phyloP scores from a whole-genome alignment of 1,284 basidiomycete genomes.

The Apiotrichum akiyoshidainum region DNA sequence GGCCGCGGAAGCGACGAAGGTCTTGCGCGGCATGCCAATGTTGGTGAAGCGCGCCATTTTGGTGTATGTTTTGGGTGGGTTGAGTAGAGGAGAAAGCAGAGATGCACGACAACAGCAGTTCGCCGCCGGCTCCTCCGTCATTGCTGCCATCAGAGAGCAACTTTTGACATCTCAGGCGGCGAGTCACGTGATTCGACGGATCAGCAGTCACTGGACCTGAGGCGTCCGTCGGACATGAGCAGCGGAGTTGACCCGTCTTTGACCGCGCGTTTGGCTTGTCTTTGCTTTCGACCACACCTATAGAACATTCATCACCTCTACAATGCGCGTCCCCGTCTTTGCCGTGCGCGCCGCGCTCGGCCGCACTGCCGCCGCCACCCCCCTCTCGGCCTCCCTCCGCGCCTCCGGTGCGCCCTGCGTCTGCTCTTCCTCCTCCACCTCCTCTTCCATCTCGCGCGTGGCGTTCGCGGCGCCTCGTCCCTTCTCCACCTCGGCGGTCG shows the following conservation, averaged over 20 bases:
- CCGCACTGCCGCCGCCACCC: not conserved
- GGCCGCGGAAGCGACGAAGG: slow-evolving; percentile 45
- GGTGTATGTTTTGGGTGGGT: not conserved
- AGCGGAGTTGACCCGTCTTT: no score
- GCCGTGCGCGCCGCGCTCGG: not conserved
- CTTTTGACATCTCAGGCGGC: not conserved
- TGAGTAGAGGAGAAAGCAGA: not conserved
- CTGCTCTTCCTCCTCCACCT: not conserved
- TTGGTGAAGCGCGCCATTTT: slow-evolving; percentile 51
- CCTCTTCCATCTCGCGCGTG: slow-evolving; percentile 9
- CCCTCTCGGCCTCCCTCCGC: not conserved
- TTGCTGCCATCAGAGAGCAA: no score
- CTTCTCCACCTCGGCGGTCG: slow-evolving; percentile 23
- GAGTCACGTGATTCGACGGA: slow-evolving; percentile 1
- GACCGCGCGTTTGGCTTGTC: no score
- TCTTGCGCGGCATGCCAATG: slow-evolving; percentile 49
- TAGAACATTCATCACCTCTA: not conserved
- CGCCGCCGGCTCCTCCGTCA: not conserved
- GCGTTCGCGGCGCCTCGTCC: no score
- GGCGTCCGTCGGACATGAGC: no score
- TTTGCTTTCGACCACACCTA: not conserved
- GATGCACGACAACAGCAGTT: not conserved
- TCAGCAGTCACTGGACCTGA: no score
- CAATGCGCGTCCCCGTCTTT: slow-evolving; percentile 1
- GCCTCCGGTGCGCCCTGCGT: not conserved